Conservation (phyloP, 768 basidiomycete species). For the Cystofilobasidium bisporidii region DNA sequence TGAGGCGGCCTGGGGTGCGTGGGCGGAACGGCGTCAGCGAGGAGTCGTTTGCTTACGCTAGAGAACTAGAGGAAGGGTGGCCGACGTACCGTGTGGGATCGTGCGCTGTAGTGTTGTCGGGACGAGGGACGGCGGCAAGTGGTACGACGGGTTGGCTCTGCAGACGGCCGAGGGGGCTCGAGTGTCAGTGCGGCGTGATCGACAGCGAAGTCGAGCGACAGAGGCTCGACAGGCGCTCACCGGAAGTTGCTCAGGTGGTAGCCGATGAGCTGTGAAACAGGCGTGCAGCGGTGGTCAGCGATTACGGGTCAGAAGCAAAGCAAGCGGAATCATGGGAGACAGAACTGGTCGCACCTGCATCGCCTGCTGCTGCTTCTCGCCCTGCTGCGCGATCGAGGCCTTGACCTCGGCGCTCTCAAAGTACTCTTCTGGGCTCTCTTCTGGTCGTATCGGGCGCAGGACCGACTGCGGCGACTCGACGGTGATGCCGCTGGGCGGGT, state of each 20-base stretch:
- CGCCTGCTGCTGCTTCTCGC: slow-evolving; percentile 15
- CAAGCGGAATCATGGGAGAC: too few species aligned
- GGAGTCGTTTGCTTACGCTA: too few species aligned
- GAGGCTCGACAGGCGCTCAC: slow-evolving; percentile 11
- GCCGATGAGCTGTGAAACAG: not conserved
- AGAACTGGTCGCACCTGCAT: too few species aligned
- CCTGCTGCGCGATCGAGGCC: slow-evolving; percentile 1
- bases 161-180: too few species aligned
- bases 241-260: slow-evolving; percentile 17
- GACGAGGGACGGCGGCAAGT: slow-evolving; percentile 22
- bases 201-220: not conserved
- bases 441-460: not conserved
- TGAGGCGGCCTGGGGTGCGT: slow-evolving; percentile 7
- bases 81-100: slow-evolving; percentile 15
- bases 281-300: too few species aligned
- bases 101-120: slow-evolving; percentile 20
- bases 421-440: slow-evolving; percentile 5
- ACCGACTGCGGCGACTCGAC: not conserved
- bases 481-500: not conserved
- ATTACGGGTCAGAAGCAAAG: too few species aligned
- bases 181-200: not conserved
- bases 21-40: not conserved
- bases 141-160: slow-evolving; percentile 21
- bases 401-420: slow-evolving; percentile 6
- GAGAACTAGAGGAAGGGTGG: not conserved